phyloP scores from a whole-genome alignment of 2,329 filamentous ascomycete species.

The Venturia asperata region DNA sequence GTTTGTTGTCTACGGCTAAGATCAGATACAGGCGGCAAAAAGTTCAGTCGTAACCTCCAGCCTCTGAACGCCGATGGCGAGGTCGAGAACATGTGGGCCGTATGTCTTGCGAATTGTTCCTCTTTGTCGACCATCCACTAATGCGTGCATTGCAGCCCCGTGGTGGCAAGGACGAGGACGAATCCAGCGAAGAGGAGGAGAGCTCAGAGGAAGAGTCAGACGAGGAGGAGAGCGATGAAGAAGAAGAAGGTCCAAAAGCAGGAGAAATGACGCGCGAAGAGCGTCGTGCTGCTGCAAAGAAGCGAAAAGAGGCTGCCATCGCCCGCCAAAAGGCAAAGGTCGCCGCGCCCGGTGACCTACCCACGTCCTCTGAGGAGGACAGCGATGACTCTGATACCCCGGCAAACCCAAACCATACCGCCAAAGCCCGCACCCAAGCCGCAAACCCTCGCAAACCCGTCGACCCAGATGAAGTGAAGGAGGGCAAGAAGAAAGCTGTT shows the following conservation, averaged over 20 bases:
- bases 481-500: constrained; percentile 42
- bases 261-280: constrained; percentile 69
- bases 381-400: constrained; percentile 57
- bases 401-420: constrained; percentile 82
- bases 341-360: constrained; percentile 76
- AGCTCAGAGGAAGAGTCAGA: constrained; percentile 41
- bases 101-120: constrained; percentile 35
- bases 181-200: constrained; percentile 28
- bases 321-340: constrained; percentile 63
- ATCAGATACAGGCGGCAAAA: constrained; percentile 66
- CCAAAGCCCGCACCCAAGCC: constrained; percentile 62
- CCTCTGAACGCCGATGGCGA: constrained; percentile 86
- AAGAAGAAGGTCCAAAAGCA: constrained; percentile 27
- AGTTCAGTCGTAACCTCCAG: constrained; percentile 86
- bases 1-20: constrained; percentile 5
- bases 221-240: constrained; percentile 37
- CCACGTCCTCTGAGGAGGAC: constrained; percentile 57
- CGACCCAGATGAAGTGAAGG: constrained; percentile 42
- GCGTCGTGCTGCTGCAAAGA: constrained; percentile 80
- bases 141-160: constrained; percentile 3
- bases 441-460: constrained; percentile 50
- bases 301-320: constrained; percentile 83
- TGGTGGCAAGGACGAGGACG: constrained; percentile 29
- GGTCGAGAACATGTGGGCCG: constrained; percentile 79
- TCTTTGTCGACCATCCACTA: background rate